Conservation (phyloP, 2,329 filamentous ascomycete genomes). For the Alternaria sp. region DNA sequence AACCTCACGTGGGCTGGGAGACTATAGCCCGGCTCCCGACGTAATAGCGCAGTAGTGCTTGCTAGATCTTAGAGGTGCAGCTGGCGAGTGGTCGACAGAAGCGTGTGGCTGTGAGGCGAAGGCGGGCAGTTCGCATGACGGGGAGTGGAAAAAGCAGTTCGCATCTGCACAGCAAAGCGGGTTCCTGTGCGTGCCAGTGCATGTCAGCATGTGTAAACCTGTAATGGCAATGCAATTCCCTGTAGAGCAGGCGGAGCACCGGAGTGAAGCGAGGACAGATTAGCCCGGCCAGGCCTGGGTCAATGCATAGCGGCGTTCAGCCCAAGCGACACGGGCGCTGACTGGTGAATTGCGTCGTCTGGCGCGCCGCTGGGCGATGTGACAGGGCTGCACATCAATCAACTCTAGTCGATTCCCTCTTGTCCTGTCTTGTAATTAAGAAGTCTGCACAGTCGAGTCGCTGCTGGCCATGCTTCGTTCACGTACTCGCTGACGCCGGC, state of each 20-base stretch:
- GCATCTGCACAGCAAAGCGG: background rate
- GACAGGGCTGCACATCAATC: conserved; percentile 38
- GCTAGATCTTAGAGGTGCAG: background rate
- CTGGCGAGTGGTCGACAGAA: background rate
- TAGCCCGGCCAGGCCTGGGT: conserved; percentile 11
- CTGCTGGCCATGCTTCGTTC: conserved; percentile 30
- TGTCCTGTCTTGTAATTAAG: conserved; percentile 30
- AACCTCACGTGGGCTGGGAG: conserved; percentile 4
- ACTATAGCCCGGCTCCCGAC: conserved; percentile 2
- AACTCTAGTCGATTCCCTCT: conserved; percentile 17
- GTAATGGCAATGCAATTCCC: background rate
- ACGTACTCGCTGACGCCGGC: conserved; percentile 28
- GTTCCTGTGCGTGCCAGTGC: conserved; percentile 1
- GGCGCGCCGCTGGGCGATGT: conserved; percentile 29
- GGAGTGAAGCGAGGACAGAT: conserved; percentile 12
- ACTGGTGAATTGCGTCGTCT: conserved; percentile 37
- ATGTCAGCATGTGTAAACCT: background rate
- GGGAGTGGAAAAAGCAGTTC: background rate
- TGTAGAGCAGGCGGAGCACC: conserved; percentile 9
- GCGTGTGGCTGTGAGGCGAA: background rate
- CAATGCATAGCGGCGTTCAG: conserved; percentile 6
- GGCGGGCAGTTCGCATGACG: background rate
- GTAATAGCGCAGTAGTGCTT: conserved; percentile 13
- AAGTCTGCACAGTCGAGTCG: conserved; percentile 39
- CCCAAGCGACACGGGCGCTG: conserved; percentile 18